Conservation (phyloP, 495 filamentous ascomycete genomes). For the Glonium stellatum region DNA sequence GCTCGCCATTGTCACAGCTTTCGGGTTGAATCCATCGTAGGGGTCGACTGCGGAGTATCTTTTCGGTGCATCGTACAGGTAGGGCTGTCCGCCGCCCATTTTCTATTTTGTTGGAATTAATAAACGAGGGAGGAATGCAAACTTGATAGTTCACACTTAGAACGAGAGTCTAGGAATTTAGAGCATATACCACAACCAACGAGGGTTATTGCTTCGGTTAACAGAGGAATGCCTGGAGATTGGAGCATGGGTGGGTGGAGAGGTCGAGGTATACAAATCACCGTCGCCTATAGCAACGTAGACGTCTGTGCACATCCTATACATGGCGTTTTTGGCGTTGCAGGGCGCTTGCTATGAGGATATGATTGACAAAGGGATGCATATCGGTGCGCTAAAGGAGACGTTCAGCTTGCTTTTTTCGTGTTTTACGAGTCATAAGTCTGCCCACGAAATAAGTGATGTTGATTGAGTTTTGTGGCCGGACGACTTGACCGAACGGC, state of each 20-base stretch:
- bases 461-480: background rate
- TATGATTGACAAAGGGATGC: background rate
- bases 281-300: conserved; percentile 22
- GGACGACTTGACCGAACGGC: background rate
- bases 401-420: background rate
- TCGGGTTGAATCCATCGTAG: conserved; percentile 69
- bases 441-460: background rate
- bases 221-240: conserved; percentile 21
- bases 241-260: conserved; percentile 7
- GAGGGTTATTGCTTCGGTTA: conserved; percentile 9
- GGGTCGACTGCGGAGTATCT: conserved; percentile 45
- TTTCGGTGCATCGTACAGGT: conserved; percentile 60
- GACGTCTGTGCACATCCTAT: background rate
- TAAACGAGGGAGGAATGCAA: conserved; percentile 19
- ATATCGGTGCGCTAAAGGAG: background rate
- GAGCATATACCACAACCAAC: conserved; percentile 1
- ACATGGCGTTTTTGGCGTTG: background rate
- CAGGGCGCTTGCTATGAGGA: conserved; percentile 1
- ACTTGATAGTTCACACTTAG: conserved; percentile 10
- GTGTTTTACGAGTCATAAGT: background rate
- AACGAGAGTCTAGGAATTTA: conserved; percentile 11
- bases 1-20: conserved; percentile 69
- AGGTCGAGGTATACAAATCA: conserved; percentile 12
- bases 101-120: conserved; percentile 17
- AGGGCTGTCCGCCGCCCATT: conserved; percentile 50